Evolutionary conservation across 2,329 filamentous ascomycete species (phyloP).

Genomic region (Exophiala sideris): DNA sequence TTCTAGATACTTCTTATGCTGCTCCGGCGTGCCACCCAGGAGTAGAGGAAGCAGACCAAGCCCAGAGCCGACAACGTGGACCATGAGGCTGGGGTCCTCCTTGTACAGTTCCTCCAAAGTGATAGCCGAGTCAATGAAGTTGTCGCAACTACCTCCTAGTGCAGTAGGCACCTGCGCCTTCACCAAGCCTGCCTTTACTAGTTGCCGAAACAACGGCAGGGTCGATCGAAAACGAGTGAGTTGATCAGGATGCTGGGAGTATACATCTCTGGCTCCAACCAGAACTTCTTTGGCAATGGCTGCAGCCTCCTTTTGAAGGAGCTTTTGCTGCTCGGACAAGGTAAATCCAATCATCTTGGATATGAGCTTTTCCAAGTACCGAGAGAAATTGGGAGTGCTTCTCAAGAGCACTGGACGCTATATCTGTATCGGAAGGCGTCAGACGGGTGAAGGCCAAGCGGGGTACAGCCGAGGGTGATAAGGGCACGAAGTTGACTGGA

Average conservation of each 20-base stretch:
- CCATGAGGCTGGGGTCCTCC: conserved; percentile 46
- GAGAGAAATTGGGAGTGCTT: too few relatives aligned
- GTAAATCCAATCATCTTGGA: conserved; percentile 1
- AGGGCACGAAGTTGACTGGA: too few relatives aligned
- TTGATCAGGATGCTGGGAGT: conserved; percentile 30
- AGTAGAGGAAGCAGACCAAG: conserved; percentile 52
- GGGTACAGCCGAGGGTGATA: too few relatives aligned
- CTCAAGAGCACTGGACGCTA: too few relatives aligned
- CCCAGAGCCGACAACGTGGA: conserved; percentile 54
- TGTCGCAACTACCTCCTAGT: conserved; percentile 46
- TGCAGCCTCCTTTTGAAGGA: background rate
- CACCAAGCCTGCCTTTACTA: conserved; percentile 44
- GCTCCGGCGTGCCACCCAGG: conserved; percentile 41
- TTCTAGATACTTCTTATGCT: conserved; percentile 42
- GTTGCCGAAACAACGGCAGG: conserved; percentile 44
- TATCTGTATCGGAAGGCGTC: too few relatives aligned
- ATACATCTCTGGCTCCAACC: background rate
- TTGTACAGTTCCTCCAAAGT: conserved; percentile 54
- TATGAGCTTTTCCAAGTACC: too few relatives aligned
- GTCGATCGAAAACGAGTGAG: conserved; percentile 47
- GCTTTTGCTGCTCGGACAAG: conserved; percentile 2
- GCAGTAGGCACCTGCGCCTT: conserved; percentile 44
- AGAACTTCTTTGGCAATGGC: background rate
- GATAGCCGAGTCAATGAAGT: conserved; percentile 48
- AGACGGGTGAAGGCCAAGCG: too few relatives aligned